phyloP scores from a whole-genome alignment of 192 early-diverging fungal genomes.

The Mortierella claussenii region DNA sequence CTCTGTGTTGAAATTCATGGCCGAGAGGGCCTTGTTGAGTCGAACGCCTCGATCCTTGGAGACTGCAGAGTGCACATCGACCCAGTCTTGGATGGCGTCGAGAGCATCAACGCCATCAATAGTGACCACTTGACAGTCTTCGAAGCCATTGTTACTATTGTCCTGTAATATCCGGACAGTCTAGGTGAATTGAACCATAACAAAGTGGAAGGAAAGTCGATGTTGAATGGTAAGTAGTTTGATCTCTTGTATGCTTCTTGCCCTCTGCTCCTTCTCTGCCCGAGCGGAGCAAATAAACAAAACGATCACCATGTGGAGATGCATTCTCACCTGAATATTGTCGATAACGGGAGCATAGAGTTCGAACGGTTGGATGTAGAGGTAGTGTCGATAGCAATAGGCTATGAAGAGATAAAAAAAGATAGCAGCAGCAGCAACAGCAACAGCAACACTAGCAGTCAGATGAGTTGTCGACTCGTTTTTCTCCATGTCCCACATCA shows the following conservation, averaged over 20 bases:
- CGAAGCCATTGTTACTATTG: neutral
- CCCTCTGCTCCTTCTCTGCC: too few species aligned
- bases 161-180: slow-evolving; percentile 27
- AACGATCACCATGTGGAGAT: too few species aligned
- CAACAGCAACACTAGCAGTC: too few species aligned
- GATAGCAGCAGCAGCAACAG: too few species aligned
- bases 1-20: neutral
- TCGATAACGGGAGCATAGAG: slow-evolving; percentile 43
- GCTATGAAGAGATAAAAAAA: slow-evolving; percentile 14
- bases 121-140: slow-evolving; percentile 29
- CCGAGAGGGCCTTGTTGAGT: slow-evolving; percentile 31
- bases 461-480: too few species aligned
- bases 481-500: too few species aligned
- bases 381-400: slow-evolving; percentile 33
- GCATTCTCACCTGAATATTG: slow-evolving; percentile 39
- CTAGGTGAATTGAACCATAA: slow-evolving; percentile 1
- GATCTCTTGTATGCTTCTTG: too few species aligned
- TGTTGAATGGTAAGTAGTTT: too few species aligned
- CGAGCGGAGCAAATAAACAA: too few species aligned
- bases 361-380: slow-evolving; percentile 35
- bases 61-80: slow-evolving; percentile 18
- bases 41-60: slow-evolving; percentile 48
- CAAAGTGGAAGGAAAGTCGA: neutral
- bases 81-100: slow-evolving; percentile 30
- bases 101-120: slow-evolving; percentile 31